Conservation (phyloP, 2,329 filamentous ascomycete species). For the Coniella lustricola region DNA sequence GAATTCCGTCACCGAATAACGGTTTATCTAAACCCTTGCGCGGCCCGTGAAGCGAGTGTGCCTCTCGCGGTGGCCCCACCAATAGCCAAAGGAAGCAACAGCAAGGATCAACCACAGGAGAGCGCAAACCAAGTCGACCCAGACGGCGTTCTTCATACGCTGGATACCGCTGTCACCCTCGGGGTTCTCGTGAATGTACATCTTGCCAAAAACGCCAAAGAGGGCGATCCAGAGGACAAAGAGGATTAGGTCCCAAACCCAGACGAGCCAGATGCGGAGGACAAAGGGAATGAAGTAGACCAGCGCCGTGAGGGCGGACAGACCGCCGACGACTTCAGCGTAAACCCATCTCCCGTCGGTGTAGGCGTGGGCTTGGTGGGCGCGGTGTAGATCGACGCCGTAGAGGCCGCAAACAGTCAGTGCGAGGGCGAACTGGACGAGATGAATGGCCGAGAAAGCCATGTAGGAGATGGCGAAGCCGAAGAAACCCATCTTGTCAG, state of each 20-base stretch:
- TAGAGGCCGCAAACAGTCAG: slow-evolving; percentile 75
- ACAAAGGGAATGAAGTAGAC: slow-evolving; percentile 61
- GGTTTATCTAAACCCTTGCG: slow-evolving; percentile 39
- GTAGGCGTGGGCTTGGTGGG: slow-evolving; percentile 41
- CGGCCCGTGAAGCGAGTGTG: slow-evolving; percentile 53
- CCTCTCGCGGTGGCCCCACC: slow-evolving; percentile 47
- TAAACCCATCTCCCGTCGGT: slow-evolving; percentile 67
- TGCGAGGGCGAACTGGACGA: slow-evolving; percentile 70
- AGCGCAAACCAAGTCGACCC: slow-evolving; percentile 70
- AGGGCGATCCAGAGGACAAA: slow-evolving; percentile 74
- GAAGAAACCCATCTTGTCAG: slow-evolving; percentile 38
- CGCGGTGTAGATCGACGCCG: slow-evolving; percentile 56
- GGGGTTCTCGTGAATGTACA: slow-evolving; percentile 66
- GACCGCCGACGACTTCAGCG: slow-evolving; percentile 61
- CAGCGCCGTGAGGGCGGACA: slow-evolving; percentile 58
- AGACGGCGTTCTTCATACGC: slow-evolving; percentile 82
- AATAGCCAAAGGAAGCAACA: slow-evolving; percentile 48
- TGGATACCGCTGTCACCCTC: slow-evolving; percentile 56
- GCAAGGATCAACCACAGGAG: slow-evolving; percentile 67
- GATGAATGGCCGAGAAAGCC: slow-evolving; percentile 56
- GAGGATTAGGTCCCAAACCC: slow-evolving; percentile 64
- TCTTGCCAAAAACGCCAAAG: slow-evolving; percentile 74
- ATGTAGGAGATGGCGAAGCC: slow-evolving; percentile 42
- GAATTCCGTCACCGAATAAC: neutral
- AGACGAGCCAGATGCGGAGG: slow-evolving; percentile 44